Conservation (phyloP, 1,284 basidiomycete species). For the Rhizoctonia solani region DNA sequence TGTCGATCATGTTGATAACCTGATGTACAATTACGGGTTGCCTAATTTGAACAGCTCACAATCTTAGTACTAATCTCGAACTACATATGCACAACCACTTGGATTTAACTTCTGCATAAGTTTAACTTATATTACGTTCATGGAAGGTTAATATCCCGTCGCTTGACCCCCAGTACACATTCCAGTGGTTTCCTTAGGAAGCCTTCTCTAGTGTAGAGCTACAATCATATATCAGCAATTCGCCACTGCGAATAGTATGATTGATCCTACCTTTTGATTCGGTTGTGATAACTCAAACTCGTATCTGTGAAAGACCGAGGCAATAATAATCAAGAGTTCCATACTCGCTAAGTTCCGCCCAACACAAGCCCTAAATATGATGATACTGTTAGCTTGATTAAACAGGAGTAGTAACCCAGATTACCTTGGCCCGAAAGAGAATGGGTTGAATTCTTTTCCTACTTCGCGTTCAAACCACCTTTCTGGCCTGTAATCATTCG, state of each 20-base stretch:
- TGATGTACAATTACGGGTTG: too few species aligned
- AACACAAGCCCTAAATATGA: conserved; percentile 21
- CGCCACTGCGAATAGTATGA: not conserved
- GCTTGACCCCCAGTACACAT: conserved; percentile 68
- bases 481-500: conserved; percentile 57
- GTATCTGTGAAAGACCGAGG: conserved; percentile 72
- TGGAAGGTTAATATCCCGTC: not conserved
- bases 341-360: conserved; percentile 70
- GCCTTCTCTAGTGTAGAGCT: conserved; percentile 73
- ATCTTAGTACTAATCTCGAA: too few species aligned
- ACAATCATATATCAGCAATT: conserved; percentile 15
- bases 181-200: conserved; percentile 75
- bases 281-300: conserved; percentile 66
- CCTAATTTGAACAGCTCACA: too few species aligned
- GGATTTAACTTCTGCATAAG: too few species aligned
- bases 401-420: conserved; percentile 48
- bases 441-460: conserved; percentile 76
- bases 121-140: too few species aligned
- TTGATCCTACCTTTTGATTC: conserved; percentile 56
- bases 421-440: conserved; percentile 57
- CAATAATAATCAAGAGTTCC: conserved; percentile 73
- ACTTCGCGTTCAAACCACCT: conserved; percentile 67
- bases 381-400: not conserved
- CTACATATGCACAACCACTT: not conserved
- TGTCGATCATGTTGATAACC: too few species aligned